A percentile compares a stretch with the other conserved stretches of the same genome.
These are phyloP conservation scores for Suhomyces kilbournensis DNA, from an alignment of 805 yeast species.

Conservation along the genomic window DNA sequence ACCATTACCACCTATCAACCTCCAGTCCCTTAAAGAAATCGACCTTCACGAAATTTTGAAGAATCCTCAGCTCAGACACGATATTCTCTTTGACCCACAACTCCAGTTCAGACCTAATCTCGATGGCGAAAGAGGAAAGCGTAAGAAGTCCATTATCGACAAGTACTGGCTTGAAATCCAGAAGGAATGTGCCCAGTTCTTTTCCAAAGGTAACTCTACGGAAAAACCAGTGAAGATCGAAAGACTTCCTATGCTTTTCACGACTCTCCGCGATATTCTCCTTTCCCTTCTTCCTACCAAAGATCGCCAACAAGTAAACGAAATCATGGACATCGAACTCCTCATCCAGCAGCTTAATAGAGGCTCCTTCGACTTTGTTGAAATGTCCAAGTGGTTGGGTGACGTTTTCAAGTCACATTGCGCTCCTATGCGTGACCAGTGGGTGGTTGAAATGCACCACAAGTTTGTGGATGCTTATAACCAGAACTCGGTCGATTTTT, in stretches of 20 bases:
- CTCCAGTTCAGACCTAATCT: slow-evolving; percentile 87
- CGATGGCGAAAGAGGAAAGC: slow-evolving; percentile 85
- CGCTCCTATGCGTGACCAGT: slow-evolving; percentile 91
- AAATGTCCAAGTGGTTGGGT: slow-evolving; percentile 71
- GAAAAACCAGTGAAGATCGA: slow-evolving; percentile 24
- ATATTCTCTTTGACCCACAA: slow-evolving; percentile 87
- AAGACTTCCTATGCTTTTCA: slow-evolving; percentile 66
- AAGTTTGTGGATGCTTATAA: slow-evolving; percentile 51
- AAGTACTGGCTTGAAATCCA: slow-evolving; percentile 80
- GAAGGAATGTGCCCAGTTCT: slow-evolving; percentile 56
- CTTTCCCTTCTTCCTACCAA: slow-evolving; percentile 73
- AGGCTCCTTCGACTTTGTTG: slow-evolving; percentile 69
- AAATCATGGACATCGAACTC: slow-evolving; percentile 73
- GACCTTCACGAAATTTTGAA: slow-evolving; percentile 85
- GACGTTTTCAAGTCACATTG: slow-evolving; percentile 81
- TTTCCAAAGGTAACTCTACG: slow-evolving; percentile 9
- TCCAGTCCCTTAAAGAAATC: slow-evolving; percentile 78
- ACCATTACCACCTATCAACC: slow-evolving; percentile 76
- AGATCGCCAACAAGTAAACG: slow-evolving; percentile 64
- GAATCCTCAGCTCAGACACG: slow-evolving; percentile 91
- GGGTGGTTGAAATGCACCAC: slow-evolving; percentile 79
- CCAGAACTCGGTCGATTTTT: slow-evolving; percentile 43
- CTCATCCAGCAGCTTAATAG: slow-evolving; percentile 70
- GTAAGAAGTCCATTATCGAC: slow-evolving; percentile 73
- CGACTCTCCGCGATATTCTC: slow-evolving; percentile 74